Evolutionary conservation across 1,139 yeast species (phyloP), one percentile per base, ranked within the genome.

Genomic region (Kodamaea fungicola): DNA sequence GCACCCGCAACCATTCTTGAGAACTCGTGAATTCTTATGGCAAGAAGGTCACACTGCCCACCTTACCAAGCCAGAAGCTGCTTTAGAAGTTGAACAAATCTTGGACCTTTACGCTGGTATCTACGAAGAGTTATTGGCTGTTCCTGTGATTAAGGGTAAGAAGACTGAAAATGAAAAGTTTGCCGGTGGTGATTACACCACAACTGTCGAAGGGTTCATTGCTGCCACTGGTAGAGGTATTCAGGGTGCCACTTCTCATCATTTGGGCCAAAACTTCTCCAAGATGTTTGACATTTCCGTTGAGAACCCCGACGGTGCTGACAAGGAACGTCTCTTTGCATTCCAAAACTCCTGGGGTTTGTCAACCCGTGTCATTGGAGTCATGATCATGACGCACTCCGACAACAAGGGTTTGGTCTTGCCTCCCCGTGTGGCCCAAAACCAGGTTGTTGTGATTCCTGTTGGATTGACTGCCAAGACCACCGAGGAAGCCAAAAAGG

Each of bases 31-130:
- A 68, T 94, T 94, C 70, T 76, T 94, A 64, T 94, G 99, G 99
- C 99, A 94, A 71, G 99, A 94, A 71, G 99, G 99, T 50, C 99
- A 94, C 71, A 94, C 98, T 38, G 98, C 96, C 39, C 96, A 87
- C 61, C 76, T 92, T 59, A 84, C 94, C 42, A 68, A 71, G 50
- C 83, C 80, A 42, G 90, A 77, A 42, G 97, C 98, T 28, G 75
- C 77, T 43, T 71, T 71, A 42, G 98, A 94, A 70, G 98, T 92
- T 22, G 62, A 78, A 53, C 83, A 84, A 62, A 89, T 94, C 55
- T 78, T 92, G 59, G 94, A 87, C 48, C 82, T 79, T 67, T 94
- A 94, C 64, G 83, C 84, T 44, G 79, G 80, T 44, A 76, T 94
- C 43, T 94, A 92, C 64, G 83, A 83, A 65, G 95, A 90, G 52